Base-by-base conservation (phyloP, 2,329 filamentous ascomycete species). In the Nothophaeocryptopus gaeumannii region DNA sequence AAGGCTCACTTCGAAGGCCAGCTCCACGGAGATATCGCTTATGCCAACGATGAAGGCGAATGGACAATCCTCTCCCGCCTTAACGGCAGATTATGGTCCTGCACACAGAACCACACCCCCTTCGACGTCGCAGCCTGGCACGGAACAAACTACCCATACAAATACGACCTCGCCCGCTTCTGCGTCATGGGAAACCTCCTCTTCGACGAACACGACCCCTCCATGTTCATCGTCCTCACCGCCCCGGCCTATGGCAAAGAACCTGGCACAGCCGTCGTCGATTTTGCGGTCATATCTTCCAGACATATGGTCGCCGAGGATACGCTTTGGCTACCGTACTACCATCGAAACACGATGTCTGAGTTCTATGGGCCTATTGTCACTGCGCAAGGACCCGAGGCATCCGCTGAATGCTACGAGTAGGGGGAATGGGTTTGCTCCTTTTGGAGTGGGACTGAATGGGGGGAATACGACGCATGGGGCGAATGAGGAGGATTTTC, bases 61-160 rank as follows among this genome's bases (percentile, higher is more conserved):
- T 54, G 54, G 54, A 50, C 40, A 1, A 51, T 54, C 44, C 43
- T 46, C 10, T 46, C 54, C 11, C 40, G 54, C 9, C 40, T 47
- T 3, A 37, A 29, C 3, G 47, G 44, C 31, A 47, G 54, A 5
- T 42, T 56, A 4, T 56, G 50, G 47, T 51, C 45, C 2, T 51
- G 50, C 47, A 48, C 34, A 8, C 84, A 86, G 61, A 71, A 71
- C 13, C 82, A 86, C 60, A 82, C 77, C 2, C 83, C 84, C 0
- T 87, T 85, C 60, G 83, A 86, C 56, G 83, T 86, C 1, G 81
- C 84, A 0, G 83, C 81, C 2, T 86, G 83, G 83, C 82, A 85
- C 58, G 83, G 83, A 10, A 81, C 80, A 41, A 82, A 84, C 55
- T 79, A 80, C 43, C 76, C 75, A 1, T 78, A 78, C 68, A 79